Conservation (phyloP, 78 protist species). For the Dictyostelium purpureum region DNA sequence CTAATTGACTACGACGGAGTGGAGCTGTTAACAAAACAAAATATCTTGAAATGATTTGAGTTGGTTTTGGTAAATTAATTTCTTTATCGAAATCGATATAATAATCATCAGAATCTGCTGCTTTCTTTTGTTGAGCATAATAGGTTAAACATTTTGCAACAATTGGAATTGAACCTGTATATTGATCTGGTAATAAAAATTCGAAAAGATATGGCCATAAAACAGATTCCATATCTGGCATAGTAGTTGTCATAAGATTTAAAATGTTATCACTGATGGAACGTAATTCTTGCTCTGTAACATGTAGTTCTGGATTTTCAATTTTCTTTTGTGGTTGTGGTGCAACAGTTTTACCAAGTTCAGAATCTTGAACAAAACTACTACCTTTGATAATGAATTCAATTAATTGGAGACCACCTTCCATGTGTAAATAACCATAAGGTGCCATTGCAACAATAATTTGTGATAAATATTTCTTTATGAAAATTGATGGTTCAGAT, state of each 20-base stretch:
- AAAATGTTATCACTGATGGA: constrained; percentile 79
- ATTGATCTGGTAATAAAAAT: constrained; percentile 17
- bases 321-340: background rate
- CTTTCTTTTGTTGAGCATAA: constrained; percentile 43
- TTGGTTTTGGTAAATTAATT: constrained; percentile 84
- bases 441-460: constrained; percentile 82
- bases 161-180: constrained; percentile 46
- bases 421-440: constrained; percentile 68
- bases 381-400: constrained; percentile 75
- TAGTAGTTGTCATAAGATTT: constrained; percentile 66
- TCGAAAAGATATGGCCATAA: constrained; percentile 87
- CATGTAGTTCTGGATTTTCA: background rate
- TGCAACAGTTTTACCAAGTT: constrained; percentile 36
- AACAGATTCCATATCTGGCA: constrained; percentile 72
- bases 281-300: constrained; percentile 65
- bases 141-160: constrained; percentile 50
- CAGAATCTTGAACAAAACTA: constrained; percentile 51
- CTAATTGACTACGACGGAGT: constrained; percentile 59
- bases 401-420: constrained; percentile 72
- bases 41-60: constrained; percentile 68
- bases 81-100: constrained; percentile 83
- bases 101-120: constrained; percentile 57
- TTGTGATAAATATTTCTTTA: constrained; percentile 70
- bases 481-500: constrained; percentile 64
- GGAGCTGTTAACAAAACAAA: constrained; percentile 75